Conservation (phyloP, 768 basidiomycete species). For the Fistulinella prunicolor region DNA sequence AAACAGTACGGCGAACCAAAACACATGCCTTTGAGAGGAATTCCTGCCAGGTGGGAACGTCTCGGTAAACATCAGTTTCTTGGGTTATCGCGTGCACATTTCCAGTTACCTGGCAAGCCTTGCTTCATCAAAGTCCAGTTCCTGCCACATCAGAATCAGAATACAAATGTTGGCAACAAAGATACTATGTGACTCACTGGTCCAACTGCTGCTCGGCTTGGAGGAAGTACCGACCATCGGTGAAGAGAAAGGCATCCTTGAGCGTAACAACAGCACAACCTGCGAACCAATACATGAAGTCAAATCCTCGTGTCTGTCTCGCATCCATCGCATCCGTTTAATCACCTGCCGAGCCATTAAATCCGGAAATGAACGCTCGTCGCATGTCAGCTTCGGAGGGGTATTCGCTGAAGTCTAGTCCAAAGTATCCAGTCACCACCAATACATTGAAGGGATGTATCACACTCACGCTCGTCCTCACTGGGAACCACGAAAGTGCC, state of each 20-base stretch:
- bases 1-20: not conserved
- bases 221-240: conserved; percentile 93
- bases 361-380: conserved; percentile 87
- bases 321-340: not conserved
- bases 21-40: conserved; percentile 65
- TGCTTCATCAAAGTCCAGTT: conserved; percentile 96
- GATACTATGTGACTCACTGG: conserved; percentile 41
- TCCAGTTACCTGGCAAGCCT: conserved; percentile 65
- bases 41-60: conserved; percentile 89
- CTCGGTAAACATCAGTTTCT: conserved; percentile 36
- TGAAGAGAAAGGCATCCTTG: conserved; percentile 78
- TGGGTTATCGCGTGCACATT: not conserved
- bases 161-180: not conserved
- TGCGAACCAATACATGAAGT: conserved; percentile 26
- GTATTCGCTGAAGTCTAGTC: conserved; percentile 86
- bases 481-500: conserved; percentile 82
- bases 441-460: not conserved
- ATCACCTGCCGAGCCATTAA: conserved; percentile 89
- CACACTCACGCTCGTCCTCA: conserved; percentile 83
- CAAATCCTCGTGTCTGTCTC: not conserved
- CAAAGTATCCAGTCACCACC: not conserved
- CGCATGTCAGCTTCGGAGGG: conserved; percentile 80
- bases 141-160: conserved; percentile 33
- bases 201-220: conserved; percentile 92
- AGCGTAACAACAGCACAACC: conserved; percentile 76